Percentiles rank a stretch among this genome's conserved stretches.
Conservation (phyloP, 495 filamentous ascomycete species). For the Penicillium cataractarum region DNA sequence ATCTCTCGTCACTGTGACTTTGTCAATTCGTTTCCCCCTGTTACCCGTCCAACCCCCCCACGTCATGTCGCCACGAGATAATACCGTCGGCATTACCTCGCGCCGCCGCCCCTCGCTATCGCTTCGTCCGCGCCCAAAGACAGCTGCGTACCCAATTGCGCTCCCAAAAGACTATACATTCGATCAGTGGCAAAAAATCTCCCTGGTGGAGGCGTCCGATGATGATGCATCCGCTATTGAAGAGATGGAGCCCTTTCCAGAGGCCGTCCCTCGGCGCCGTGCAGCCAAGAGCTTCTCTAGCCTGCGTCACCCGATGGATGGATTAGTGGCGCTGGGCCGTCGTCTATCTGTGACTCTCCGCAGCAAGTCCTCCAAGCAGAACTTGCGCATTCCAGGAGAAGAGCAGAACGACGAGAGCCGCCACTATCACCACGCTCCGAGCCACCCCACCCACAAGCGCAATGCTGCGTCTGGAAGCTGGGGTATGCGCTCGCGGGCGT, state of each 20-base stretch:
- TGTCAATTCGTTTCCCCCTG: neutral
- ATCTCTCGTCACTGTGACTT: neutral
- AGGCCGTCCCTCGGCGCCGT: conserved; percentile 41
- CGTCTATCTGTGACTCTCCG: conserved; percentile 50
- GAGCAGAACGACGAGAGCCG: conserved; percentile 19
- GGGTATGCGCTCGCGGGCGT: conserved; percentile 28
- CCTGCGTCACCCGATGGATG: conserved; percentile 49
- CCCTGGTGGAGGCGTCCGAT: conserved; percentile 32
- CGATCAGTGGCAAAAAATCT: conserved; percentile 35
- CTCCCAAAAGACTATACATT: conserved; percentile 27
- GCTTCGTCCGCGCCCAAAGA: conserved; percentile 41
- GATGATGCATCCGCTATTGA: conserved; percentile 38
- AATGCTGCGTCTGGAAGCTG: conserved; percentile 26
- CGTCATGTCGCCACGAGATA: conserved; percentile 46
- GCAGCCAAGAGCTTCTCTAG: conserved; percentile 51
- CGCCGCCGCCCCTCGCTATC: conserved; percentile 46
- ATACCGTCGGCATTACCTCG: conserved; percentile 23
- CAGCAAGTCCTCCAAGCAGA: conserved; percentile 45
- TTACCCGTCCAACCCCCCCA: neutral
- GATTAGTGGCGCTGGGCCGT: conserved; percentile 48
- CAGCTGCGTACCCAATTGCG: conserved; percentile 29
- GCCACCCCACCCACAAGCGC: conserved; percentile 23
- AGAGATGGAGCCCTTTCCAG: conserved; percentile 42
- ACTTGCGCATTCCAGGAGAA: conserved; percentile 21
- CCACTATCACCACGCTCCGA: conserved; percentile 18